Conservation (phyloP, 805 yeast genomes). For the Zygotorulaspora chibaensis region DNA sequence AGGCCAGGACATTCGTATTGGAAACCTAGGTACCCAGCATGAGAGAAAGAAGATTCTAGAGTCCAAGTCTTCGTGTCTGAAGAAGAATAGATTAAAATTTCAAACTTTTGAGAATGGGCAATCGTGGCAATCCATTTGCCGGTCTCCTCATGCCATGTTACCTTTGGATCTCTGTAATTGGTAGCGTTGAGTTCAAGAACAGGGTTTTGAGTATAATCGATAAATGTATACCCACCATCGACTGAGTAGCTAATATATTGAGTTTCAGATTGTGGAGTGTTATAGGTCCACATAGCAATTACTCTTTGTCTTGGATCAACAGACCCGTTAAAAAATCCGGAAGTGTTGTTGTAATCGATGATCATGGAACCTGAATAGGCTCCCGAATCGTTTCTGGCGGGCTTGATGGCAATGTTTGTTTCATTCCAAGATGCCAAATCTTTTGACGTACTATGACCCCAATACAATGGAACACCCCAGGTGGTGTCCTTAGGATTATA, state of each 20-base stretch:
- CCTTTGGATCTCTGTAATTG: slow-evolving; percentile 38
- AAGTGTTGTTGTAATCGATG: slow-evolving; percentile 37
- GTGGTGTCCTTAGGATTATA: slow-evolving; percentile 35
- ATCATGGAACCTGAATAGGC: slow-evolving; percentile 39
- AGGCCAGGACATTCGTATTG: slow-evolving; percentile 44
- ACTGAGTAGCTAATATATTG: slow-evolving; percentile 36
- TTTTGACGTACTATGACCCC: slow-evolving; percentile 42
- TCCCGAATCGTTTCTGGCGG: slow-evolving; percentile 29
- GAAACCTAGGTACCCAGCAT: slow-evolving; percentile 33
- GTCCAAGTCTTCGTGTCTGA: slow-evolving; percentile 29
- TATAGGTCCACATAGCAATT: slow-evolving; percentile 38
- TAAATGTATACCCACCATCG: slow-evolving; percentile 38
- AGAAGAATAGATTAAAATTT: slow-evolving; percentile 30
- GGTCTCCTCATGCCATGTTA: slow-evolving; percentile 33
- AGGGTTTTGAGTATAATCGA: slow-evolving; percentile 31
- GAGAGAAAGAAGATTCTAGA: slow-evolving; percentile 27
- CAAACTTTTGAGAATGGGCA: slow-evolving; percentile 32
- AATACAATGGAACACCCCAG: slow-evolving; percentile 36
- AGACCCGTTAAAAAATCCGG: slow-evolving; percentile 33
- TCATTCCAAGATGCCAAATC: slow-evolving; percentile 37
- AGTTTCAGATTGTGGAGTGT: slow-evolving; percentile 26
- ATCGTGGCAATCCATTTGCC: slow-evolving; percentile 33
- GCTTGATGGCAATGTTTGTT: slow-evolving; percentile 33
- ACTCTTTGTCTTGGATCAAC: slow-evolving; percentile 32
- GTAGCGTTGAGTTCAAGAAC: slow-evolving; percentile 32